These are phyloP conservation scores for Cytospora piceae DNA, from an alignment of 2,329 filamentous ascomycete species.

Conservation along the genomic window DNA sequence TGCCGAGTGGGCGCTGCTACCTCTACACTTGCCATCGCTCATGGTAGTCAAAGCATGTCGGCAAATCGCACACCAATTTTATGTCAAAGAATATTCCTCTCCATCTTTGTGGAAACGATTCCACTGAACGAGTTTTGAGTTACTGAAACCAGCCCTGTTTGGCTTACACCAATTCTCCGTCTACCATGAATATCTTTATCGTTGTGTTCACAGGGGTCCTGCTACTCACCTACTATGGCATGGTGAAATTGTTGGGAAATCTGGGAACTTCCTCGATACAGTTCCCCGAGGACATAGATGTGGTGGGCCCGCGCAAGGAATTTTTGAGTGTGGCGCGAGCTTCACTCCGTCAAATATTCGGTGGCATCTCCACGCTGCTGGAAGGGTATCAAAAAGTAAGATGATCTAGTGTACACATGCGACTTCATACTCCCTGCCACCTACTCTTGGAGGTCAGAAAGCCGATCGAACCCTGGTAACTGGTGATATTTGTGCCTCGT, in stretches of 20 bases:
- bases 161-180: background rate
- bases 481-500: background rate
- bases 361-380: slow-evolving; percentile 1
- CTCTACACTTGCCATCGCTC: background rate
- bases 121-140: background rate
- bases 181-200: background rate
- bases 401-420: background rate
- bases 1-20: background rate
- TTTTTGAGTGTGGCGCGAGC: slow-evolving; percentile 3
- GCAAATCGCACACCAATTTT: background rate
- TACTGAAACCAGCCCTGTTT: background rate
- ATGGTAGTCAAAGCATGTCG: background rate
- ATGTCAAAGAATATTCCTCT: background rate
- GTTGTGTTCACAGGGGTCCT: background rate
- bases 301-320: slow-evolving; percentile 5
- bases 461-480: background rate
- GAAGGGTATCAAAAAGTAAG: slow-evolving; percentile 11
- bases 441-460: too few species aligned
- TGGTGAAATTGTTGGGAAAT: background rate
- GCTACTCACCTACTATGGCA: background rate
- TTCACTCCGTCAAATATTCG: slow-evolving; percentile 9
- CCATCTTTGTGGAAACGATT: background rate
- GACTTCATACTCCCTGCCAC: background rate
- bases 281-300: background rate
- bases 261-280: background rate